Evolutionary conservation across 441 rosid genomes (phyloP).

Genomic region (Eutrema salsugineum): DNA sequence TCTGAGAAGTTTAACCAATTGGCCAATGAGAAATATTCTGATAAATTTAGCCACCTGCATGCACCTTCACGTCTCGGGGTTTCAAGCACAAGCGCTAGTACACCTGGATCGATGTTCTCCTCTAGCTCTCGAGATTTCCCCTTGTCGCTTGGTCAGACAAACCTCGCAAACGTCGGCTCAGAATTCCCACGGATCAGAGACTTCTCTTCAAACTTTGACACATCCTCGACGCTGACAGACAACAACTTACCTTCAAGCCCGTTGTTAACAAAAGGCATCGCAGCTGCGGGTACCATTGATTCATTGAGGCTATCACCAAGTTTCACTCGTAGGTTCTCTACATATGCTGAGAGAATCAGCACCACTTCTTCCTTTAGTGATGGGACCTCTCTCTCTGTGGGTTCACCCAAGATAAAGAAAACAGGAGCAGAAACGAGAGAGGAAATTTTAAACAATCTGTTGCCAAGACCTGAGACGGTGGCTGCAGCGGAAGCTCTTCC

Average conservation of each 20-base stretch:
- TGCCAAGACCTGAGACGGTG: constrained; percentile 57
- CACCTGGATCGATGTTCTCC: constrained; percentile 65
- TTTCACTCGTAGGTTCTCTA: constrained; percentile 59
- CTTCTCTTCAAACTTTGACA: constrained; percentile 44
- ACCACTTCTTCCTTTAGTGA: constrained; percentile 78
- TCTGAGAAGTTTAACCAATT: constrained; percentile 58
- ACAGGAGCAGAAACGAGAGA: constrained; percentile 83
- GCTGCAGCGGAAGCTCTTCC: constrained; percentile 47
- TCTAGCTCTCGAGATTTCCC: constrained; percentile 67
- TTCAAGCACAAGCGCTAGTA: constrained; percentile 45
- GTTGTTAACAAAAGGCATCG: constrained; percentile 43
- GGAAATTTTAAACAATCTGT: constrained; percentile 55
- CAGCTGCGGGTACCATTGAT: constrained; percentile 48
- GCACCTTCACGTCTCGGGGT: constrained; percentile 64
- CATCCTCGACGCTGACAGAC: constrained; percentile 51
- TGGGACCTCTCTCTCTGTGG: constrained; percentile 45
- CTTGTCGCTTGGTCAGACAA: constrained; percentile 46
- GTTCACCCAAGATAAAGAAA: constrained; percentile 95
- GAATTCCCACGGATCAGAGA: constrained; percentile 55
- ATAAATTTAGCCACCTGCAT: constrained; percentile 54
- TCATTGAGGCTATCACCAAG: constrained; percentile 50
- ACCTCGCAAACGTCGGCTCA: constrained; percentile 41
- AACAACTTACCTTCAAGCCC: constrained; percentile 51
- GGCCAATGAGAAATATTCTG: constrained; percentile 74
- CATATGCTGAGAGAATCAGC: constrained; percentile 87